Conservation (phyloP, 345 rosid species). For the Pugionium cornutum region DNA sequence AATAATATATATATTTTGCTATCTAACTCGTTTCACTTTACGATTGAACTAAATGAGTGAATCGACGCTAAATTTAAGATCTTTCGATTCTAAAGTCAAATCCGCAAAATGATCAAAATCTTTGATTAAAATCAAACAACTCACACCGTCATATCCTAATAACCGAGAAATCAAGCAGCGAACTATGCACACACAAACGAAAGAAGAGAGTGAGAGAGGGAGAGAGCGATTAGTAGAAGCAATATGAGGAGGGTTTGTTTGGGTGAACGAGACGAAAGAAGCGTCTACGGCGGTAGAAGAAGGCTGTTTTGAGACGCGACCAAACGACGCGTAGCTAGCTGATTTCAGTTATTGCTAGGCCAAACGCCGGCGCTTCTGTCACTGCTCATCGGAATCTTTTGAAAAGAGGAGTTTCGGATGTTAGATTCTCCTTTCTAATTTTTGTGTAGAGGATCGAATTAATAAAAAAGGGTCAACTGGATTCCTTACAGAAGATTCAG, state of each 20-base stretch:
- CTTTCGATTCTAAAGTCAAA: too few relatives aligned
- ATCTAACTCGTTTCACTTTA: too few relatives aligned
- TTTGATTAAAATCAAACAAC: background rate
- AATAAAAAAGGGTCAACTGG: constrained; percentile 1
- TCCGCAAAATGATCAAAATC: too few relatives aligned
- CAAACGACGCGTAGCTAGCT: constrained; percentile 51
- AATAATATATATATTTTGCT: too few relatives aligned
- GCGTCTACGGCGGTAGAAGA: constrained; percentile 51
- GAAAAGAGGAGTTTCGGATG: background rate
- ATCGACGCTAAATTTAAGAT: too few relatives aligned
- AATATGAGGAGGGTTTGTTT: constrained; percentile 30
- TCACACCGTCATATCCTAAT: background rate
- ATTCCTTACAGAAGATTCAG: constrained; percentile 14
- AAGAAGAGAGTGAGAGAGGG: background rate
- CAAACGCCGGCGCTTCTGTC: constrained; percentile 26
- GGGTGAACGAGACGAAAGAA: constrained; percentile 51
- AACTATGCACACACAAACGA: constrained; percentile 15
- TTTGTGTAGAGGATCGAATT: background rate
- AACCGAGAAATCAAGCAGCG: constrained; percentile 19
- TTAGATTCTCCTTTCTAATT: background rate
- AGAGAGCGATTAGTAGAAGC: constrained; percentile 30
- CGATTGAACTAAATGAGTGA: too few relatives aligned
- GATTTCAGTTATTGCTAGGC: constrained; percentile 40
- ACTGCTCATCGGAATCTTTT: constrained; percentile 25
- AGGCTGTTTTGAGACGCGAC: constrained; percentile 54